phyloP scores from a whole-genome alignment of 2,329 filamentous ascomycete species.

The Claviceps maximensis region DNA sequence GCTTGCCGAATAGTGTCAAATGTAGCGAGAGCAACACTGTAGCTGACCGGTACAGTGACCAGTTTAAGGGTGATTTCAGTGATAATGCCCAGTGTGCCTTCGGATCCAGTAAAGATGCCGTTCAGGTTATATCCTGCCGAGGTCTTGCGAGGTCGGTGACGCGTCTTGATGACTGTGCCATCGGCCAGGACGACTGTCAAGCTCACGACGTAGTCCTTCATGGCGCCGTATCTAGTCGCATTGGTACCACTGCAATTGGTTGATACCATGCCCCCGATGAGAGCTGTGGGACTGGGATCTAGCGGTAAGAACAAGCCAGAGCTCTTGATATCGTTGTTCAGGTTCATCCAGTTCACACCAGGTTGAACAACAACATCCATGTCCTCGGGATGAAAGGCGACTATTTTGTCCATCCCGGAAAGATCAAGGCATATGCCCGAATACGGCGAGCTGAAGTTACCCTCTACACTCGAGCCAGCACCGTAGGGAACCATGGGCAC shows the following conservation, averaged over 20 bases:
- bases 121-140: slow-evolving; percentile 62
- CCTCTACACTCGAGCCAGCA: slow-evolving; percentile 60
- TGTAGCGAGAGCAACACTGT: slow-evolving; percentile 50
- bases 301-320: slow-evolving; percentile 56
- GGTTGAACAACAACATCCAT: slow-evolving; percentile 63
- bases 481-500: slow-evolving; percentile 65
- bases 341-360: slow-evolving; percentile 51
- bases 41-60: slow-evolving; percentile 48
- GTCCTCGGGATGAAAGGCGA: slow-evolving; percentile 51
- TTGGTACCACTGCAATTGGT: slow-evolving; percentile 55
- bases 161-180: slow-evolving; percentile 52
- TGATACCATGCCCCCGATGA: slow-evolving; percentile 48
- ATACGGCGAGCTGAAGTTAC: slow-evolving; percentile 53
- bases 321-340: slow-evolving; percentile 51
- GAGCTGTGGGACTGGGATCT: slow-evolving; percentile 51
- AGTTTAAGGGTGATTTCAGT: slow-evolving; percentile 59
- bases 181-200: slow-evolving; percentile 59
- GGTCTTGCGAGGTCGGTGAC: slow-evolving; percentile 52
- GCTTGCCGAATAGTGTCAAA: slow-evolving; percentile 48
- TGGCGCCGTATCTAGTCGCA: slow-evolving; percentile 54
- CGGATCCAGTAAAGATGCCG: slow-evolving; percentile 54
- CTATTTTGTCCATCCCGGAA: slow-evolving; percentile 50
- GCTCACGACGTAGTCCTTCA: slow-evolving; percentile 65
- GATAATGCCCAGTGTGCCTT: slow-evolving; percentile 58
- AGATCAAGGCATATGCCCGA: slow-evolving; percentile 61